A percentile compares a stretch with the other conserved stretches of the same genome.
These are phyloP conservation scores for Funneliformis caledonium DNA, from an alignment of 371 early-diverging fungal species.

Conservation along the genomic window DNA sequence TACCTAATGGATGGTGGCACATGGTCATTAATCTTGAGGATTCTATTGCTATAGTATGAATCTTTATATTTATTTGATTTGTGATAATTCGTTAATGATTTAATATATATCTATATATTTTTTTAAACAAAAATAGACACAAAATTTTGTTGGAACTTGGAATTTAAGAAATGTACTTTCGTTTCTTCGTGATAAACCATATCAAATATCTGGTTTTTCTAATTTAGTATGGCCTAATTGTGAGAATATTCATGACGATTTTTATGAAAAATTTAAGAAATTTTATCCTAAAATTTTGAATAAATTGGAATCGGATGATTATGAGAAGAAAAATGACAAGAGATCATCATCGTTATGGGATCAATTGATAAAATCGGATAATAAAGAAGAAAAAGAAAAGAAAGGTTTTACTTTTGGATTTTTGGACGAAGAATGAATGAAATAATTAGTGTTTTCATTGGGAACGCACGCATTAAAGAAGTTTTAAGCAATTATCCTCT, in stretches of 20 bases:
- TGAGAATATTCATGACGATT: background rate
- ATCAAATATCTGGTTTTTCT: slow-evolving; percentile 61
- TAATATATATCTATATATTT: background rate
- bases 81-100: background rate
- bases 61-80: background rate
- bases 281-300: slow-evolving; percentile 4
- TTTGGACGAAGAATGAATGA: background rate
- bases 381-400: background rate
- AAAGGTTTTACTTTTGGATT: slow-evolving; percentile 2
- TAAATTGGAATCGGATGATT: background rate
- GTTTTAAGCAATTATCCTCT: no score
- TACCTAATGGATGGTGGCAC: slow-evolving; percentile 81
- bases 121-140: slow-evolving; percentile 46
- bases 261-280: slow-evolving; percentile 19
- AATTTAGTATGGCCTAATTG: background rate
- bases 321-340: background rate
- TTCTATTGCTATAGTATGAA: slow-evolving; percentile 57
- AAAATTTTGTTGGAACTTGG: slow-evolving; percentile 65
- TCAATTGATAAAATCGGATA: background rate
- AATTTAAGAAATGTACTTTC: slow-evolving; percentile 61
- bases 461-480: no score
- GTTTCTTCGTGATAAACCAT: slow-evolving; percentile 58
- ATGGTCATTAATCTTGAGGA: slow-evolving; percentile 70
- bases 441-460: no score
- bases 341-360: background rate